These are phyloP conservation scores for Colletotrichum chlorophyti DNA, from an alignment of 2,329 filamentous ascomycete species.

Conservation along the genomic window DNA sequence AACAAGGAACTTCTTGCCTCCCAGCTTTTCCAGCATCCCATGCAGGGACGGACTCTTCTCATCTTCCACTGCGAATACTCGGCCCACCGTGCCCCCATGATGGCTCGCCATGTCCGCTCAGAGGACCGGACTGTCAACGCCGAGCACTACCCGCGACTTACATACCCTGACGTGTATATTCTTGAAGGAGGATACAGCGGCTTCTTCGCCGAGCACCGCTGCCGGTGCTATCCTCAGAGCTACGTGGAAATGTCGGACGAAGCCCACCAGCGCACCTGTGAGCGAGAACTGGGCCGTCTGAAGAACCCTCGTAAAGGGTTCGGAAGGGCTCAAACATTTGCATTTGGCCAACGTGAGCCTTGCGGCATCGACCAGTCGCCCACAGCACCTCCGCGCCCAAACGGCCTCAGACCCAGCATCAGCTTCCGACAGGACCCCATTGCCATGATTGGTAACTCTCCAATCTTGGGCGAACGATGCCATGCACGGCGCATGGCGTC, in stretches of 20 bases:
- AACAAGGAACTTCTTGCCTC: slow-evolving; percentile 87
- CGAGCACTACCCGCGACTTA: slow-evolving; percentile 84
- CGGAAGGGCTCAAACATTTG: slow-evolving; percentile 89
- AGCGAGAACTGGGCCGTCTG: slow-evolving; percentile 92
- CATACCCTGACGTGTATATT: slow-evolving; percentile 98
- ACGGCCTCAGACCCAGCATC: slow-evolving; percentile 41
- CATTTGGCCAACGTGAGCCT: slow-evolving; percentile 80
- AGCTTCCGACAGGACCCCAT: slow-evolving; percentile 46
- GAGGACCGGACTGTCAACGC: slow-evolving; percentile 87
- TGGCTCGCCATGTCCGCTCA: slow-evolving; percentile 92
- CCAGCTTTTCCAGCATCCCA: slow-evolving; percentile 76
- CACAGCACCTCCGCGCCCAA: slow-evolving; percentile 50
- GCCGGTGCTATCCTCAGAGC: slow-evolving; percentile 89
- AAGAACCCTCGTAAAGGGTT: slow-evolving; percentile 86
- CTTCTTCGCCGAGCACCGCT: slow-evolving; percentile 82
- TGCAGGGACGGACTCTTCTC: slow-evolving; percentile 76
- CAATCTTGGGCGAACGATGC: slow-evolving; percentile 57
- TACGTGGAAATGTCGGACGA: slow-evolving; percentile 97
- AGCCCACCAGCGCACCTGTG: slow-evolving; percentile 90
- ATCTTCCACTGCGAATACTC: slow-evolving; percentile 99
- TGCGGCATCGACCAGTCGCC: slow-evolving; percentile 62
- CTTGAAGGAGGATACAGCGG: slow-evolving; percentile 94
- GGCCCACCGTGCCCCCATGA: slow-evolving; percentile 91
- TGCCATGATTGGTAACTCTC: slow-evolving; percentile 52
- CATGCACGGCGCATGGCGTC: slow-evolving; percentile 69